A percentile compares a stretch with the other conserved stretches of the same genome.
Conservation (phyloP, 148 eudicot genomes). For the Cornus kousa region DNA sequence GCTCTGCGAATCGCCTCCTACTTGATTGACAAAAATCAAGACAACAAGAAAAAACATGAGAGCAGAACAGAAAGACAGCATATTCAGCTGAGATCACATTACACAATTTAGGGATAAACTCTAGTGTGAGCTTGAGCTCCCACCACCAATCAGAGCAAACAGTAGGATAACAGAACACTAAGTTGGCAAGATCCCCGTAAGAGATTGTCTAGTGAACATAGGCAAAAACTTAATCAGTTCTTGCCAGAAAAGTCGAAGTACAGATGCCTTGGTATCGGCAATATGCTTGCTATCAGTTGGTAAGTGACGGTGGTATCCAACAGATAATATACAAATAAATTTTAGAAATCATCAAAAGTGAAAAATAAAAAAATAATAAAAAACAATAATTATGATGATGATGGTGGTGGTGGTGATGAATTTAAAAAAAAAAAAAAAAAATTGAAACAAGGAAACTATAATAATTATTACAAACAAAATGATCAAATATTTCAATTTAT, state of each 20-base stretch:
- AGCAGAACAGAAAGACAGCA: background rate
- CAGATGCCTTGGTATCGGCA: too few relatives aligned
- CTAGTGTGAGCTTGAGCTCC: too few relatives aligned
- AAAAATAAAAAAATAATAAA: too few relatives aligned
- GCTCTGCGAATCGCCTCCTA: conserved; percentile 95
- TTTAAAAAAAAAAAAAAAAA: background rate
- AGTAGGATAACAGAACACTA: background rate
- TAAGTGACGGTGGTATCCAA: background rate
- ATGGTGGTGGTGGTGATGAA: too few relatives aligned
- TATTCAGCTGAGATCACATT: background rate
- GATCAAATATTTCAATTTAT: background rate
- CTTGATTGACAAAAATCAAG: conserved; percentile 9
- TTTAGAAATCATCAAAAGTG: background rate
- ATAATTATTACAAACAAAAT: background rate
- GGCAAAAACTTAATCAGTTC: background rate
- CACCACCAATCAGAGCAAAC: background rate
- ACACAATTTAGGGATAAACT: too few relatives aligned
- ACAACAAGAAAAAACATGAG: background rate
- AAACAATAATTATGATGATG: background rate
- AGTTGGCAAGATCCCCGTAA: background rate
- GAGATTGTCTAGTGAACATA: background rate
- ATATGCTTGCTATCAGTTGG: background rate
- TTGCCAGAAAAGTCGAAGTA: background rate
- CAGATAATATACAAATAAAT: background rate
- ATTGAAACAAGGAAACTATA: background rate